Conservation (phyloP, 2,329 filamentous ascomycete species). For the Thelonectria blattea region DNA sequence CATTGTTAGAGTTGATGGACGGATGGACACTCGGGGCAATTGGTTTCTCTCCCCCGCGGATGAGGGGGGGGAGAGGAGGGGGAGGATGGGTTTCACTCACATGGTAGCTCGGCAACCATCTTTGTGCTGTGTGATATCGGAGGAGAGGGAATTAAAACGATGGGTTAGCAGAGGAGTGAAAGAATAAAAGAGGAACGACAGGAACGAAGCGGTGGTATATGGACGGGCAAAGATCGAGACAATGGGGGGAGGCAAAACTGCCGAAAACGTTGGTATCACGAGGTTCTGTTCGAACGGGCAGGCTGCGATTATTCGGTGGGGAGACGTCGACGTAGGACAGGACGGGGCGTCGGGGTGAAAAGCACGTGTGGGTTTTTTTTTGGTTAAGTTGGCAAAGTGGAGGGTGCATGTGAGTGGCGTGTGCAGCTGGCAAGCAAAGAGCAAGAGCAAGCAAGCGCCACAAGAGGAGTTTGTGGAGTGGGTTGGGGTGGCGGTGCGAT, state of each 20-base stretch:
- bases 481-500: slow-evolving; percentile 34
- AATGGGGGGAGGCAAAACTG: not conserved
- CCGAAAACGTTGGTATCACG: not conserved
- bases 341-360: slow-evolving; percentile 2
- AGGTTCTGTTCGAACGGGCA: not conserved
- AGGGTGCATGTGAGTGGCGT: slow-evolving; percentile 16
- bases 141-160: not conserved
- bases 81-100: slow-evolving; percentile 41
- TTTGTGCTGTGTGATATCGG: slow-evolving; percentile 34
- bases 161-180: not conserved
- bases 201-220: no score
- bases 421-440: not conserved
- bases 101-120: slow-evolving; percentile 57
- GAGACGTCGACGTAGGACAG: not conserved
- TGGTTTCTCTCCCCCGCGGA: not conserved
- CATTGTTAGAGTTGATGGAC: slow-evolving; percentile 22
- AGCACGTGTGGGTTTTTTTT: slow-evolving; percentile 10
- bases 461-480: no score
- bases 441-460: not conserved
- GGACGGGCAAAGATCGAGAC: not conserved
- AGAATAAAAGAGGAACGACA: no score
- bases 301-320: slow-evolving; percentile 5
- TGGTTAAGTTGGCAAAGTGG: not conserved
- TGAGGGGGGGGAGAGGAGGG: slow-evolving; percentile 1
- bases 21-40: slow-evolving; percentile 22